Conservation (phyloP, 495 filamentous ascomycete genomes). For the Hamigera avellanea region DNA sequence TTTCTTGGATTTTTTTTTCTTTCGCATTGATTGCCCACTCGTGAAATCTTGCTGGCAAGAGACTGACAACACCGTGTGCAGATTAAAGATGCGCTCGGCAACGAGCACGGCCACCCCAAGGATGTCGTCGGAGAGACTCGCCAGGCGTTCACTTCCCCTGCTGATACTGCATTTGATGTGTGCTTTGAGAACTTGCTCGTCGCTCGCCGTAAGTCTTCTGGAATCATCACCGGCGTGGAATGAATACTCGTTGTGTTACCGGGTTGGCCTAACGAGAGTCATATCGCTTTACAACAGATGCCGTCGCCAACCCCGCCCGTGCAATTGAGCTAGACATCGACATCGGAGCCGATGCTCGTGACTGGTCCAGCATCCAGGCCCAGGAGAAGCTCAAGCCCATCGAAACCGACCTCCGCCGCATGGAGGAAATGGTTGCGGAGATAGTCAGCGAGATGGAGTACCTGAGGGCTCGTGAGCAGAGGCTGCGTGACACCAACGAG, state of each 20-base stretch:
- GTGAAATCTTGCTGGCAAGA: no score
- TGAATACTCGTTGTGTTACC: not conserved
- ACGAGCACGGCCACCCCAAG: slow-evolving; percentile 84
- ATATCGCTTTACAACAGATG: slow-evolving; percentile 11
- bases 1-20: no score
- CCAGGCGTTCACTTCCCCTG: slow-evolving; percentile 90
- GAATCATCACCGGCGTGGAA: not conserved
- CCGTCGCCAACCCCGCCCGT: slow-evolving; percentile 49
- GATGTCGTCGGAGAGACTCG: slow-evolving; percentile 87
- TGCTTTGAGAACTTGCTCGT: slow-evolving; percentile 83
- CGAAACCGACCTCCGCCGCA: slow-evolving; percentile 87
- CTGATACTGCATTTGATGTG: slow-evolving; percentile 90
- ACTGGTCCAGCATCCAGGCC: slow-evolving; percentile 94
- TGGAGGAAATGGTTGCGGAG: slow-evolving; percentile 76
- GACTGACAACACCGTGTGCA: slow-evolving; percentile 25
- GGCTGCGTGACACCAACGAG: slow-evolving; percentile 95
- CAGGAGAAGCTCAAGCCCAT: slow-evolving; percentile 96
- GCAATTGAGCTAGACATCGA: slow-evolving; percentile 94
- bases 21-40: no score
- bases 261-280: not conserved
- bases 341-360: slow-evolving; percentile 95
- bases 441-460: slow-evolving; percentile 88
- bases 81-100: slow-evolving; percentile 91
- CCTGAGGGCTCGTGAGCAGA: slow-evolving; percentile 81
- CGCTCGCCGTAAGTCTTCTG: slow-evolving; percentile 43